Conservation (phyloP, 2,329 filamentous ascomycete genomes). For the Fusarium haematococcum region DNA sequence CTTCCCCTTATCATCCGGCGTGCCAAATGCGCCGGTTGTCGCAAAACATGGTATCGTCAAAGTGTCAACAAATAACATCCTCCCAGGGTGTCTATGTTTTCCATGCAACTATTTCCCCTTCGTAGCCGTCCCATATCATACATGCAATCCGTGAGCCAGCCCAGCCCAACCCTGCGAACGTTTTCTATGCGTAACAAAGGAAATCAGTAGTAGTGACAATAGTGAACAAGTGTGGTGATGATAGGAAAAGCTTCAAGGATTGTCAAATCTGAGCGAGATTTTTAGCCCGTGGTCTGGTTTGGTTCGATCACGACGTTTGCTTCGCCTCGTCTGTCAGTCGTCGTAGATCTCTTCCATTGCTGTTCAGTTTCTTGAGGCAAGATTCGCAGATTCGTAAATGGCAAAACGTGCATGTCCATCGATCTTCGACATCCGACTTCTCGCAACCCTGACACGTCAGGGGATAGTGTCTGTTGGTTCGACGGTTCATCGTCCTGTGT, state of each 20-base stretch:
- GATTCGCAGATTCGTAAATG: slow-evolving; percentile 63
- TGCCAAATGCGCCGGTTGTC: slow-evolving; percentile 19
- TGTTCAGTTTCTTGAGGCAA: slow-evolving; percentile 58
- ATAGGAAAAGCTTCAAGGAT: slow-evolving; percentile 12
- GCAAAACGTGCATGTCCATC: slow-evolving; percentile 64
- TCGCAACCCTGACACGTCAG: slow-evolving; percentile 67
- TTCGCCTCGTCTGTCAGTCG: slow-evolving; percentile 51
- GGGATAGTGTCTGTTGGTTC: slow-evolving; percentile 62
- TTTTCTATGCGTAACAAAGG: slow-evolving; percentile 37
- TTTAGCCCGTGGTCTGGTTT: neutral
- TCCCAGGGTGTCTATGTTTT: slow-evolving; percentile 24
- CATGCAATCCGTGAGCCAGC: slow-evolving; percentile 35
- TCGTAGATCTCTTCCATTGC: slow-evolving; percentile 57
- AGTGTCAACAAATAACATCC: slow-evolving; percentile 21
- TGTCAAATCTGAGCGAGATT: neutral
- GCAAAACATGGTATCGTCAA: slow-evolving; percentile 37
- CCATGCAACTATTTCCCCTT: slow-evolving; percentile 11
- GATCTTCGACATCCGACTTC: slow-evolving; percentile 56
- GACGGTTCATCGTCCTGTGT: slow-evolving; percentile 62
- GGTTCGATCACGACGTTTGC: slow-evolving; percentile 3
- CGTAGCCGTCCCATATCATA: slow-evolving; percentile 30
- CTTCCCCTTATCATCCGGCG: neutral
- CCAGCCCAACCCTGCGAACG: slow-evolving; percentile 9
- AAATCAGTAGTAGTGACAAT: slow-evolving; percentile 15
- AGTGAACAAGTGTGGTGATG: neutral